phyloP scores from a whole-genome alignment of 805 yeast species.

The Hagleromyces aurorensis region DNA sequence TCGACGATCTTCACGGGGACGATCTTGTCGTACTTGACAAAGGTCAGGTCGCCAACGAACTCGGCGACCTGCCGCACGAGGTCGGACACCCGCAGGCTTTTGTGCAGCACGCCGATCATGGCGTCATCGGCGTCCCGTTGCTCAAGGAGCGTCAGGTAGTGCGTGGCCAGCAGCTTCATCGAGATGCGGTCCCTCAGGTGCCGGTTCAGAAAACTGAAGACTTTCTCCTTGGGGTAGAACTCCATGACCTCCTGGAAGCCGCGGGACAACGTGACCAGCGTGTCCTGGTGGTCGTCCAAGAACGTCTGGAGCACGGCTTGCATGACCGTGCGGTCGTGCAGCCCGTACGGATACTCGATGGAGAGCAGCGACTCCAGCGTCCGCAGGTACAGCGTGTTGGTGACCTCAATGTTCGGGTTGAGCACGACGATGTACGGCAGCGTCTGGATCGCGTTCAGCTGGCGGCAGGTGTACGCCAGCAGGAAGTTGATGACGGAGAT shows the following conservation, averaged over 20 bases:
- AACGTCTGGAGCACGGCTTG: slow-evolving; percentile 47
- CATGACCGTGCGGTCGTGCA: slow-evolving; percentile 48
- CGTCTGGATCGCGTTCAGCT: slow-evolving; percentile 60
- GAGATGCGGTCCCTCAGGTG: slow-evolving; percentile 81
- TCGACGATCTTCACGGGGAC: slow-evolving; percentile 53
- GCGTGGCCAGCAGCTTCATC: slow-evolving; percentile 80
- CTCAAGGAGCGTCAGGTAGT: slow-evolving; percentile 60
- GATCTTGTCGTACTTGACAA: slow-evolving; percentile 72
- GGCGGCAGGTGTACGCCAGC: slow-evolving; percentile 56
- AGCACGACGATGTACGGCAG: slow-evolving; percentile 79
- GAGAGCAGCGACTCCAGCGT: slow-evolving; percentile 50
- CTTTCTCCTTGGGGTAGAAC: slow-evolving; percentile 38
- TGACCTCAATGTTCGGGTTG: slow-evolving; percentile 78
- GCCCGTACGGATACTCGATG: slow-evolving; percentile 37
- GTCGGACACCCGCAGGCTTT: slow-evolving; percentile 53
- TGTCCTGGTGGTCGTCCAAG: slow-evolving; percentile 74
- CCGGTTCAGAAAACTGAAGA: slow-evolving; percentile 57
- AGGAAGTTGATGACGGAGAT: slow-evolving; percentile 50
- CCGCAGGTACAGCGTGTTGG: slow-evolving; percentile 63
- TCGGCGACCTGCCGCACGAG: slow-evolving; percentile 58
- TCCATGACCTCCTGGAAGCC: slow-evolving; percentile 67
- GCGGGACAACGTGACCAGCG: slow-evolving; percentile 69
- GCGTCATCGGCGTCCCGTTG: slow-evolving; percentile 25
- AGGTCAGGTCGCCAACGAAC: slow-evolving; percentile 75
- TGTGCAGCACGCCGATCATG: slow-evolving; percentile 63